Base-by-base conservation (phyloP, 2,329 filamentous ascomycete species). In the Catunica adiposa region DNA sequence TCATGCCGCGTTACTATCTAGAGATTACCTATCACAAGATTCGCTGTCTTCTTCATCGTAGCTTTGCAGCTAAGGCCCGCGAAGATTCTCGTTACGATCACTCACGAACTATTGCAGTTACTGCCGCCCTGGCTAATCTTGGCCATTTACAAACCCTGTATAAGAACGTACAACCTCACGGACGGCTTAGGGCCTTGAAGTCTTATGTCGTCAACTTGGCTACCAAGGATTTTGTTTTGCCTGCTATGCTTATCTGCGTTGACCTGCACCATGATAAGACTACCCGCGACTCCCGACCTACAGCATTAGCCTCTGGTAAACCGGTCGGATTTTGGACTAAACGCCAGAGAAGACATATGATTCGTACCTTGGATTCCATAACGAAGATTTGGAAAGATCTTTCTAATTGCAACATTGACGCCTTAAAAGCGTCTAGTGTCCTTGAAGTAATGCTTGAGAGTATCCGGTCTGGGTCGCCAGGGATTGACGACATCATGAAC, bases 1-100 rank as follows among this genome's bases (percentile, higher is more conserved):
- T 96, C 57, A 84, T 94, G 71, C 84, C 89, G 53, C 82, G 89
- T 26, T 89, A 89, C 65, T 85, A 84, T 56, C 71, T 96, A 31
- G 86, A 92, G 59, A 83, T 92, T 52, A 70, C 96, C 3, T 94
- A 89, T 64, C 82, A 94, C 60, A 95, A 94, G 69, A 85, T 89
- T 17, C 77, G 94, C 62, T 94, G 88, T 63, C 78, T 95, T 22
- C 76, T 98, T 40, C 92, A 98, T 67, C 79, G 89, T 53, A 89
- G 89, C 60, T 96, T 92, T 66, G 76, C 95, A 57, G 74, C 79
- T n/a, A 79, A 82, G 58, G 86, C 89, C 3, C 75, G 85, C 51
- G 79, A 85, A 58, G 92, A 90, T 62, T 73, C 84, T 8, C 78
- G 89, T 7, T 97, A 94, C 64, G 79, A 82, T 7, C 87, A 92